Percentiles rank a stretch among this genome's conserved stretches.
Evolutionary conservation across 2,329 filamentous ascomycete species (phyloP).

Genomic region (Epichloe gansuensis): DNA sequence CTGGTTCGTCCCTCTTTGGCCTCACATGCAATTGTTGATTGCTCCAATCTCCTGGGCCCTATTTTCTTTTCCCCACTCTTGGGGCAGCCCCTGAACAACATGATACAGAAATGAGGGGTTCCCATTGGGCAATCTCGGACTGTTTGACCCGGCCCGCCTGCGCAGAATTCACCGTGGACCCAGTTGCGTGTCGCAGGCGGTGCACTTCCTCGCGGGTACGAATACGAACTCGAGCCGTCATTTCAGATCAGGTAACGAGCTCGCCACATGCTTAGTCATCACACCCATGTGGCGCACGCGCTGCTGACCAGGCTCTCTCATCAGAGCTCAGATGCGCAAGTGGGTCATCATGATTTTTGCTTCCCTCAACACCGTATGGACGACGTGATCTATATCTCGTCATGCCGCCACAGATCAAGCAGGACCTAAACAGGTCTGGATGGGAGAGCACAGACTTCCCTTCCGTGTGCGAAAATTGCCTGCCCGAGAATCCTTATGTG

Average conservation of each 20-base stretch:
- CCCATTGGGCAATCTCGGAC: conserved; percentile 8
- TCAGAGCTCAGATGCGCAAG: not conserved
- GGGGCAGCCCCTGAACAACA: conserved; percentile 5
- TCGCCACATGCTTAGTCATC: conserved; percentile 3
- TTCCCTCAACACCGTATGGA: conserved; percentile 9
- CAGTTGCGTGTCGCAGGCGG: not conserved
- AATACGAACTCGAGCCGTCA: conserved; percentile 10
- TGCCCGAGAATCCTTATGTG: conserved; percentile 93
- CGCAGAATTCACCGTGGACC: not conserved
- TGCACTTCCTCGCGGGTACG: conserved; percentile 3
- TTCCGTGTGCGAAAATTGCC: conserved; percentile 81
- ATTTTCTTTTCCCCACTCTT: conserved; percentile 3
- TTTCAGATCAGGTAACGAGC: not conserved
- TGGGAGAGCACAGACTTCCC: conserved; percentile 93
- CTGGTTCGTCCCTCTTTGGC: not conserved
- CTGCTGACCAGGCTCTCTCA: not conserved
- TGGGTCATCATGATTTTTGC: not conserved
- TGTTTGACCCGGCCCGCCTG: not conserved
- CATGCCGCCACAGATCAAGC: conserved; percentile 90
- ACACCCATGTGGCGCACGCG: not conserved
- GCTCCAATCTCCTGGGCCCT: conserved; percentile 1
- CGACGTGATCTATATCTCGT: conserved; percentile 3
- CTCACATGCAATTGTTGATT: conserved; percentile 1
- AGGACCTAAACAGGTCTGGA: conserved; percentile 86
- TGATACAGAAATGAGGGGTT: not conserved